Conservation (phyloP, 495 filamentous ascomycete species). For the Neurospora africana region DNA sequence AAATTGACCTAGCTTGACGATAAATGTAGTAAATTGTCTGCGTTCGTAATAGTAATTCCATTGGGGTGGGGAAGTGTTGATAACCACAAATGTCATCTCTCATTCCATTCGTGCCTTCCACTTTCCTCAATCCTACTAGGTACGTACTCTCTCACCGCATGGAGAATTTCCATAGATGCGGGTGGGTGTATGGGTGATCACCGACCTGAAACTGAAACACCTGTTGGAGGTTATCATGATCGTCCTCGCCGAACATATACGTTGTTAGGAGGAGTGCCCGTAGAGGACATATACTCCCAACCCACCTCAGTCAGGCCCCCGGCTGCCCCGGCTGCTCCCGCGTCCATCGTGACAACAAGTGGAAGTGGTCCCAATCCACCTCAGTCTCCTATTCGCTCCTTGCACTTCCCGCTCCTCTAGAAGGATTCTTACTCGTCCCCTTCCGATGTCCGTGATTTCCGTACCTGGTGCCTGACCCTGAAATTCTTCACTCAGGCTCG, state of each 20-base stretch:
- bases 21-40: too few species aligned
- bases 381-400: too few species aligned
- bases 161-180: background rate
- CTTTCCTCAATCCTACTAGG: background rate
- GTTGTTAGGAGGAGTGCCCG: too few species aligned
- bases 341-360: too few species aligned
- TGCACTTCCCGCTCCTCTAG: background rate
- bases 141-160: background rate
- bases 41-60: background rate
- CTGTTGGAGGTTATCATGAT: too few species aligned
- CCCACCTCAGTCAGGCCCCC: too few species aligned
- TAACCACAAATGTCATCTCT: background rate
- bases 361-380: too few species aligned
- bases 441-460: background rate
- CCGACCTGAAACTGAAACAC: background rate
- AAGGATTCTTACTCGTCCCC: background rate
- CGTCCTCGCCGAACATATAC: too few species aligned
- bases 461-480: background rate
- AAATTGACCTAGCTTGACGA: background rate
- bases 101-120: background rate
- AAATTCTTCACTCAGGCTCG: background rate
- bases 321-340: too few species aligned
- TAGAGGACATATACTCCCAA: too few species aligned
- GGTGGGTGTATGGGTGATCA: background rate
- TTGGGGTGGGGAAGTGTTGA: background rate